Evolutionary conservation across 179 eudicot genomes (phyloP).

Genomic region (Amaranthus tricolor): DNA sequence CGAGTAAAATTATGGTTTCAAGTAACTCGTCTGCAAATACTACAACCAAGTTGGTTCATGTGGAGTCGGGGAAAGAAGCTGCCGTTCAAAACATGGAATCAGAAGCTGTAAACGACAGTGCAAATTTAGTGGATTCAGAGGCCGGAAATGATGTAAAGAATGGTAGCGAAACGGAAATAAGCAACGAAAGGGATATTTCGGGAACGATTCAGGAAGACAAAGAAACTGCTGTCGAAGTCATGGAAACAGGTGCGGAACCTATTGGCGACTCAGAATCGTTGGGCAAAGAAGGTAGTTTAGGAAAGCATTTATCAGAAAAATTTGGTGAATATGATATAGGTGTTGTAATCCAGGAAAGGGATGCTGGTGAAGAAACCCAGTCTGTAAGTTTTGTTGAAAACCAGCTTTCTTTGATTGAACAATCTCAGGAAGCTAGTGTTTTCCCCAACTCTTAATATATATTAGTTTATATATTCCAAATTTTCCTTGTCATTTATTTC

Average conservation of each 20-base stretch:
- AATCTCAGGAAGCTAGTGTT: constrained; percentile 33
- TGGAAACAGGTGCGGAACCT: constrained; percentile 13
- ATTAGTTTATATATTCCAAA: neutral
- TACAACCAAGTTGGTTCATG: neutral
- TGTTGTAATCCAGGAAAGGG: constrained; percentile 16
- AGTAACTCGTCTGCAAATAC: neutral
- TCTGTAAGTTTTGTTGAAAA: constrained; percentile 26
- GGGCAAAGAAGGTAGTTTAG: constrained; percentile 7
- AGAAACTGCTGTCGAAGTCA: neutral
- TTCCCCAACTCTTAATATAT: constrained; percentile 16
- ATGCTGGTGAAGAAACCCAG: constrained; percentile 15
- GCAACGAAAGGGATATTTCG: neutral
- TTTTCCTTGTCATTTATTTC: neutral
- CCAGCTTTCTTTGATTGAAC: constrained; percentile 27
- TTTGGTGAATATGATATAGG: constrained; percentile 22
- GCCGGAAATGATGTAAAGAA: neutral
- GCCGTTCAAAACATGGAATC: neutral
- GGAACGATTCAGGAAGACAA: constrained; percentile 1
- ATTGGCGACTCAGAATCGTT: constrained; percentile 1
- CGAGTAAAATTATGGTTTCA: neutral
- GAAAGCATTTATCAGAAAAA: constrained; percentile 1
- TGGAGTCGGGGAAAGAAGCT: neutral
- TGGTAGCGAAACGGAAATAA: neutral
- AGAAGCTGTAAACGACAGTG: neutral
- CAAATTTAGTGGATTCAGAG: neutral